A percentile compares a stretch with the other conserved stretches of the same genome.
These are phyloP conservation scores for Aspergillus sp. DNA, from an alignment of 2,329 filamentous ascomycete genomes.

Conservation along the genomic window DNA sequence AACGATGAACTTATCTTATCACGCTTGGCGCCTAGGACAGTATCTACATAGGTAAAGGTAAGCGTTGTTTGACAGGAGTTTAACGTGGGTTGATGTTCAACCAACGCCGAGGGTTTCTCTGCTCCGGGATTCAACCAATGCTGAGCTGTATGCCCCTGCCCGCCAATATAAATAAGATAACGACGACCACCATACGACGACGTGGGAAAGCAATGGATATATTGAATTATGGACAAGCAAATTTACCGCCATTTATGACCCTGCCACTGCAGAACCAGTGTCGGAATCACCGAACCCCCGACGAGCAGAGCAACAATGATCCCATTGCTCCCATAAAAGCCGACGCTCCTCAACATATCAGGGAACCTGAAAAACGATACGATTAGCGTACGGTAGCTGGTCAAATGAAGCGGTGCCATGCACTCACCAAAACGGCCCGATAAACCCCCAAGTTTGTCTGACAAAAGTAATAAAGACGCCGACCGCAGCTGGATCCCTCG, in stretches of 20 bases:
- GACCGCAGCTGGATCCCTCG: slow-evolving; percentile 54
- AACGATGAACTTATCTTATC: no score
- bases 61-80: no score
- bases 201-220: no score
- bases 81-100: no score
- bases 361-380: slow-evolving; percentile 25
- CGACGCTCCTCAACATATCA: slow-evolving; percentile 34
- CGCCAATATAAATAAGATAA: no score
- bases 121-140: no score
- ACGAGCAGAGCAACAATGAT: slow-evolving; percentile 28
- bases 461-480: slow-evolving; percentile 62
- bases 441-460: slow-evolving; percentile 41
- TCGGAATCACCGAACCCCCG: slow-evolving; percentile 28
- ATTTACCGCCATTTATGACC: slow-evolving; percentile 14
- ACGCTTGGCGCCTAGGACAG: no score
- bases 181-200: no score
- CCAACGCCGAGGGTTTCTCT: no score
- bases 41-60: no score
- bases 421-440: slow-evolving; percentile 38
- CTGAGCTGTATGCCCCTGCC: no score
- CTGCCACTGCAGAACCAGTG: slow-evolving; percentile 27
- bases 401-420: not conserved
- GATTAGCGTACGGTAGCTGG: slow-evolving; percentile 9
- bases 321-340: slow-evolving; percentile 29
- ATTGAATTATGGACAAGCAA: no score